Percentiles rank a stretch among this genome's conserved stretches.
Evolutionary conservation across 2,329 filamentous ascomycete species (phyloP).

Genomic region (Achaetomium macrosporum): DNA sequence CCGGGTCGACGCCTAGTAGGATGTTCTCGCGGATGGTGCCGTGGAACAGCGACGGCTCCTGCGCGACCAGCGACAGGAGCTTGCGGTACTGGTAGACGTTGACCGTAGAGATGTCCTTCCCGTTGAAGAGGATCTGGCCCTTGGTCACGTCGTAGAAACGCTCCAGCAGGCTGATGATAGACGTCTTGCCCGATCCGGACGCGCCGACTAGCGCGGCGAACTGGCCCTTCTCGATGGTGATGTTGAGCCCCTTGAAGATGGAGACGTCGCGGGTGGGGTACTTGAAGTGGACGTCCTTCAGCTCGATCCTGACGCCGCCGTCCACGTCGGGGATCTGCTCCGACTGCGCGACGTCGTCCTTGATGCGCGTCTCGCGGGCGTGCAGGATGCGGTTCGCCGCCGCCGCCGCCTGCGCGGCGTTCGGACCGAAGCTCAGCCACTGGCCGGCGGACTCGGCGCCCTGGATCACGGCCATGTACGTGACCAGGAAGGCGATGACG

Average conservation of each 20-base stretch:
- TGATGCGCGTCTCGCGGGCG: constrained; percentile 40
- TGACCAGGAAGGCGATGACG: constrained; percentile 46
- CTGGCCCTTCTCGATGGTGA: constrained; percentile 62
- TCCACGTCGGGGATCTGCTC: constrained; percentile 40
- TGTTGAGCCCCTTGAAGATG: constrained; percentile 55
- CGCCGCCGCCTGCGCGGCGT: constrained; percentile 53
- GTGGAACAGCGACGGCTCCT: constrained; percentile 64
- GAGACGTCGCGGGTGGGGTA: constrained; percentile 53
- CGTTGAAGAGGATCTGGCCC: constrained; percentile 61
- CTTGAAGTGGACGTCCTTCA: constrained; percentile 52
- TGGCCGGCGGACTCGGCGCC: constrained; percentile 62
- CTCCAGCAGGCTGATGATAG: constrained; percentile 59
- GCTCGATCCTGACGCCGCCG: constrained; percentile 51
- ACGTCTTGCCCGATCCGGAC: constrained; percentile 67
- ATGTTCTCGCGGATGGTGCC: constrained; percentile 65
- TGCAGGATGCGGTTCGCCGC: constrained; percentile 56
- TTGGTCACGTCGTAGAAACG: constrained; percentile 64
- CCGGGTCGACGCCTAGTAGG: constrained; percentile 54
- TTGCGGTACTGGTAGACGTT: constrained; percentile 58
- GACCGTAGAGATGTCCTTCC: constrained; percentile 51
- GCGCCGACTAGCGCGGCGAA: constrained; percentile 66
- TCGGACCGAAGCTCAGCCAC: constrained; percentile 62
- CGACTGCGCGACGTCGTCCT: constrained; percentile 28
- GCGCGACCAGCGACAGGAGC: constrained; percentile 63
- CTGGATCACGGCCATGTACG: constrained; percentile 61